A percentile compares a stretch with the other conserved stretches of the same genome.
These are phyloP conservation scores for Rickenella mellea DNA, from an alignment of 768 basidiomycete genomes.

Conservation along the genomic window DNA sequence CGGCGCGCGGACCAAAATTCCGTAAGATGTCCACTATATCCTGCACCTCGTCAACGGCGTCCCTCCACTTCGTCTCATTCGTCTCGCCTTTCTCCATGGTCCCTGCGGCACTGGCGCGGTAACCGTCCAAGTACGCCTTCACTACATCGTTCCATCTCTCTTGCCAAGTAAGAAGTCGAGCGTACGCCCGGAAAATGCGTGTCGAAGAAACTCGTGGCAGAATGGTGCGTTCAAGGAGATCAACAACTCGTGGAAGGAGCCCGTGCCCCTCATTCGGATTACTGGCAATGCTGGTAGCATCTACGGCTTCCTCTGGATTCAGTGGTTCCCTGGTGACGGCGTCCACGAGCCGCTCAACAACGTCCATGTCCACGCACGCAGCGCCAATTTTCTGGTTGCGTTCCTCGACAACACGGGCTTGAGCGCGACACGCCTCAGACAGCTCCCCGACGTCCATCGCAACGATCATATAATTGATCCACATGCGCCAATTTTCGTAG, in stretches of 20 bases:
- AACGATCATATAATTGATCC: slow-evolving; percentile 95
- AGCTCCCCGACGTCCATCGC: slow-evolving; percentile 90
- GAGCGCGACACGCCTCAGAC: slow-evolving; percentile 76
- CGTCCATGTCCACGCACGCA: slow-evolving; percentile 70
- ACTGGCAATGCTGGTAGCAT: slow-evolving; percentile 13
- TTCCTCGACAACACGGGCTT: slow-evolving; percentile 73
- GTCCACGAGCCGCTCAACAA: slow-evolving; percentile 81
- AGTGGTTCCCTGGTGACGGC: slow-evolving; percentile 59
- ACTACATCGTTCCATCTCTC: slow-evolving; percentile 66
- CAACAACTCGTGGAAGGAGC: slow-evolving; percentile 53
- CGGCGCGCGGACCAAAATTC: slow-evolving; percentile 69
- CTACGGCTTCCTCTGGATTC: slow-evolving; percentile 21
- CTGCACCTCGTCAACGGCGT: slow-evolving; percentile 69
- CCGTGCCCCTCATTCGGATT: slow-evolving; percentile 61
- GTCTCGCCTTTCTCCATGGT: slow-evolving; percentile 60
- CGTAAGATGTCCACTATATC: slow-evolving; percentile 77
- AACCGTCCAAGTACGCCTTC: slow-evolving; percentile 78
- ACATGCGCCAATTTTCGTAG: slow-evolving; percentile 96
- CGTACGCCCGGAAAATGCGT: slow-evolving; percentile 77
- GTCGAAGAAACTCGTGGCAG: slow-evolving; percentile 74
- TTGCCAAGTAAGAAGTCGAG: slow-evolving; percentile 69
- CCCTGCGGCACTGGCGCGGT: slow-evolving; percentile 57
- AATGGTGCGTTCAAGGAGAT: slow-evolving; percentile 70
- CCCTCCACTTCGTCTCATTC: slow-evolving; percentile 59
- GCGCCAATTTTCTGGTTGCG: slow-evolving; percentile 32